Percentiles rank a stretch among this genome's conserved stretches.
These are phyloP conservation scores for Oropetium thomaeum DNA, from an alignment of 176 grass and related monocot species.

Conservation along the genomic window DNA sequence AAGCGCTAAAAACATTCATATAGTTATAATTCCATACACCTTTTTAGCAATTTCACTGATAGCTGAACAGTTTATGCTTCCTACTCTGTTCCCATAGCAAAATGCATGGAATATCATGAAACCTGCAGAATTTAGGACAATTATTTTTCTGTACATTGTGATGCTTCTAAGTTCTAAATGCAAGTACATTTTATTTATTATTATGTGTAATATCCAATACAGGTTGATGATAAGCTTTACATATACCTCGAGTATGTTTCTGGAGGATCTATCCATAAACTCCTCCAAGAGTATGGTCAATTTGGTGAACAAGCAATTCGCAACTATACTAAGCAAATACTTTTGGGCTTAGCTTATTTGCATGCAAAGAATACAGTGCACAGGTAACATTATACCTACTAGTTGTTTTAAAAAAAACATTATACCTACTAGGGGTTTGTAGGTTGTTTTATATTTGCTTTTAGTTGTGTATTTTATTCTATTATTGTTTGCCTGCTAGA, in stretches of 20 bases:
- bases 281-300: constrained; percentile 91
- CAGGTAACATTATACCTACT: constrained; percentile 57
- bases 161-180: constrained; percentile 19
- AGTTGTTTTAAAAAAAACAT: constrained; percentile 17
- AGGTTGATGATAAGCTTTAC: constrained; percentile 95
- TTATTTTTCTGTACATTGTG: constrained; percentile 13
- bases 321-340: constrained; percentile 98
- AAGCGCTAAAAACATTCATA: neutral
- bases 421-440: constrained; percentile 17
- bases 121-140: neutral
- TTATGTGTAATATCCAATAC: neutral
- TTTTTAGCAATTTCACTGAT: neutral
- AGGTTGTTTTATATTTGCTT: constrained; percentile 30
- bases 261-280: constrained; percentile 97
- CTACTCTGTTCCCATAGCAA: constrained; percentile 6
- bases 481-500: neutral
- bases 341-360: constrained; percentile 91
- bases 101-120: neutral
- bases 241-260: constrained; percentile 99
- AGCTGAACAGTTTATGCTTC: constrained; percentile 10
- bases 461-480: neutral
- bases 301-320: constrained; percentile 95
- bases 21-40: constrained; percentile 16
- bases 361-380: constrained; percentile 97
- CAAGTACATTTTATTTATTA: constrained; percentile 16